Percentiles rank a stretch among this genome's conserved stretches.
Conservation (phyloP, 2,329 filamentous ascomycete species). For the Alternaria gaisen region DNA sequence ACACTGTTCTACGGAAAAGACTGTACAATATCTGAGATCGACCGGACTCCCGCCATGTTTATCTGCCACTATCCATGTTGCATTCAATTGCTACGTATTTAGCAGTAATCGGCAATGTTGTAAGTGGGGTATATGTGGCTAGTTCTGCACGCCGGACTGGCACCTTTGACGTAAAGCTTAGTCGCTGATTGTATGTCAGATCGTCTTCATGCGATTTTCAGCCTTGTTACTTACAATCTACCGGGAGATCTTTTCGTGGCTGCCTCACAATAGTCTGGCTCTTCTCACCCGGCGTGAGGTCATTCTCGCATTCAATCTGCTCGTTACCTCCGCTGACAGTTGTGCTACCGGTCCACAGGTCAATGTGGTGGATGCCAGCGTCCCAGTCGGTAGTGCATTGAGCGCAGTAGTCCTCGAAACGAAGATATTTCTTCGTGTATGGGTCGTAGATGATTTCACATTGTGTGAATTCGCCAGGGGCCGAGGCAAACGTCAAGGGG, state of each 20-base stretch:
- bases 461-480: conserved; percentile 50
- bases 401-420: conserved; percentile 49
- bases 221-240: conserved; percentile 15
- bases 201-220: neutral
- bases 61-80: neutral
- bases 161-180: conserved; percentile 18
- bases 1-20: neutral
- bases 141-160: conserved; percentile 13
- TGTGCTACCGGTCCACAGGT: conserved; percentile 33
- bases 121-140: conserved; percentile 16
- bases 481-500: conserved; percentile 57
- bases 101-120: conserved; percentile 22
- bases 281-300: conserved; percentile 26
- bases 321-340: conserved; percentile 27
- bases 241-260: conserved; percentile 13
- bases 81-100: neutral
- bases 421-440: conserved; percentile 56
- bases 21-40: neutral
- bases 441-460: conserved; percentile 60
- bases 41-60: too few relatives aligned
- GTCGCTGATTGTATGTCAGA: conserved; percentile 8
- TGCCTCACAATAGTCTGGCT: conserved; percentile 25
- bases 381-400: conserved; percentile 41
- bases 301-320: conserved; percentile 35
- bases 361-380: conserved; percentile 21